Evolutionary conservation across 1,284 basidiomycete genomes (phyloP).

Genomic region (Porodaedalea pini): DNA sequence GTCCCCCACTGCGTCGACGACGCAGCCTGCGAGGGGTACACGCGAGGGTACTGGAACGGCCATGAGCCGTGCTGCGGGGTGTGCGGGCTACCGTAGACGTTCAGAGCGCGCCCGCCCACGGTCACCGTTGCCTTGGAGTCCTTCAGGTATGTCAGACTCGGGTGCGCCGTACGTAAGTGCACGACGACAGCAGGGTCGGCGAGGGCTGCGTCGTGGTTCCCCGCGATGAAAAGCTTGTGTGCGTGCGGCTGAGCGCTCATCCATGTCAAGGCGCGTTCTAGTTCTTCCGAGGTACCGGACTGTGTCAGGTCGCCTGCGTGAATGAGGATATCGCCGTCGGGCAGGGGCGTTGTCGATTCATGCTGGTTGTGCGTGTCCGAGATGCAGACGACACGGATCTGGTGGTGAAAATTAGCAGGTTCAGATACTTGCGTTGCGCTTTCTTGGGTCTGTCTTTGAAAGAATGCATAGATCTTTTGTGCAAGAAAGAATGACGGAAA

Average conservation of each 20-base stretch:
- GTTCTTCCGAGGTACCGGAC: constrained; percentile 20
- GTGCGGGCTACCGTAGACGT: constrained; percentile 35
- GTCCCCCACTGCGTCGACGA: constrained; percentile 25
- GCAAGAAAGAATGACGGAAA: not conserved
- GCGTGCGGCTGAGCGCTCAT: constrained; percentile 33
- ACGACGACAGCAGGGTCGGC: not conserved
- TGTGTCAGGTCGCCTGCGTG: constrained; percentile 24
- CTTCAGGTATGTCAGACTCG: constrained; percentile 31
- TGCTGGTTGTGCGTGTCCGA: constrained; percentile 22
- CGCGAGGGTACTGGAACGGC: constrained; percentile 37
- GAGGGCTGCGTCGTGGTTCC: constrained; percentile 39
- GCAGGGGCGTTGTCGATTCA: constrained; percentile 6
- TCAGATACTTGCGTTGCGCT: no score
- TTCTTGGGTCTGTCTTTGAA: not conserved
- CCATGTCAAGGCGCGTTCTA: constrained; percentile 23
- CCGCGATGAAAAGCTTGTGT: constrained; percentile 40
- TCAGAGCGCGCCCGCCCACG: constrained; percentile 30
- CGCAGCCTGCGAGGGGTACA: constrained; percentile 7
- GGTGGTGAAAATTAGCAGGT: not conserved
- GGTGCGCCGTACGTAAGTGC: constrained; percentile 16
- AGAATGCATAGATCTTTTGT: not conserved
- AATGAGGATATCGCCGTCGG: constrained; percentile 24
- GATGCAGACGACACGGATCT: constrained; percentile 22
- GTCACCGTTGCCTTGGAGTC: constrained; percentile 27
- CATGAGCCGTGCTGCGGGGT: constrained; percentile 35